Evolutionary conservation across 164 flowering plant genomes (phyloP).

Genomic region (Cinnamomum micranthum): DNA sequence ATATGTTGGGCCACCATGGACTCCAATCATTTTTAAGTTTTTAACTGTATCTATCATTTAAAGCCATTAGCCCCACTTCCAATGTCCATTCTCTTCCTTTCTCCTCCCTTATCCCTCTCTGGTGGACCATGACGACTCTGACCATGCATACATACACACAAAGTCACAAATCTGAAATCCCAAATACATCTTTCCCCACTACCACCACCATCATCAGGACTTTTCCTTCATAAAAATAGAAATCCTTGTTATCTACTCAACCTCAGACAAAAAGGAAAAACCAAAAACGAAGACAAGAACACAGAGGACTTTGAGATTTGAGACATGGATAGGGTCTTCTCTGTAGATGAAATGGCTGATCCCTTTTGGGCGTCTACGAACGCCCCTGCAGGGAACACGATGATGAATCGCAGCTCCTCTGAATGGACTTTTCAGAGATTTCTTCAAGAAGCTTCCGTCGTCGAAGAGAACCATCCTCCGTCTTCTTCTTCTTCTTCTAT

Average conservation of each 20-base stretch:
- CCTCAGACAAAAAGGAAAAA: background rate
- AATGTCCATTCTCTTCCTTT: too few relatives aligned
- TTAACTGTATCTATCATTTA: too few relatives aligned
- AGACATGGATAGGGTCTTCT: conserved; percentile 74
- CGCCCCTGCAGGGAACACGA: conserved; percentile 3
- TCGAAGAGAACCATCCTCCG: conserved; percentile 1
- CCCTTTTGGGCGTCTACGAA: conserved; percentile 47
- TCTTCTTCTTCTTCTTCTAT: conserved; percentile 1
- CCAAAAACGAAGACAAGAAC: background rate
- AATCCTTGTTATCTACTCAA: background rate
- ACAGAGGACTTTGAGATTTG: background rate
- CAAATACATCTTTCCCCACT: too few relatives aligned
- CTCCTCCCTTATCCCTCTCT: too few relatives aligned
- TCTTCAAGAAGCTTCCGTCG: conserved; percentile 47
- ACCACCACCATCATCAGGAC: too few relatives aligned
- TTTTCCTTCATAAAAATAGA: too few relatives aligned
- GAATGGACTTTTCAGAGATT: conserved; percentile 90
- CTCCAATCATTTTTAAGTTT: too few relatives aligned
- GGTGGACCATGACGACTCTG: too few relatives aligned
- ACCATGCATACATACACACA: too few relatives aligned
- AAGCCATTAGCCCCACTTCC: too few relatives aligned
- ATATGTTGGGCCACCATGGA: accelerated
- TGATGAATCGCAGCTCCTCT: conserved; percentile 77
- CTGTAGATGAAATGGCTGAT: conserved; percentile 63
- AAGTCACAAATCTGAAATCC: too few relatives aligned